Percentiles rank a stretch among this genome's conserved stretches.
These are phyloP conservation scores for Atkinsonella texensis DNA, from an alignment of 2,329 filamentous ascomycete genomes.

Conservation along the genomic window DNA sequence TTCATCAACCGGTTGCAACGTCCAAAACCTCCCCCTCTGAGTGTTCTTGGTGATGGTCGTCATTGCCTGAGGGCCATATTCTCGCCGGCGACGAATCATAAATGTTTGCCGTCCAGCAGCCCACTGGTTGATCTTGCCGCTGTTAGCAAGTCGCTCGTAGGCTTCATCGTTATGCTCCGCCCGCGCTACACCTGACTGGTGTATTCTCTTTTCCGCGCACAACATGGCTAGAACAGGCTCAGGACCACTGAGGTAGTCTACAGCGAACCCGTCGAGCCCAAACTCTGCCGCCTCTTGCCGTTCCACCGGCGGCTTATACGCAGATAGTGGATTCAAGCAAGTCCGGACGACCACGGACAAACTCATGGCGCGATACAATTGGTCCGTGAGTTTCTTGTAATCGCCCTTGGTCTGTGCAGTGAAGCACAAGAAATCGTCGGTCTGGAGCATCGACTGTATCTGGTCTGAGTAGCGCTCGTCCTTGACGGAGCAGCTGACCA, in stretches of 20 bases:
- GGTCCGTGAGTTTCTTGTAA: constrained; percentile 57
- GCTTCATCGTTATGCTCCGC: constrained; percentile 53
- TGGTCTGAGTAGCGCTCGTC: constrained; percentile 52
- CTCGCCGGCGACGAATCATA: constrained; percentile 55
- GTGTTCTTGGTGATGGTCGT: constrained; percentile 57
- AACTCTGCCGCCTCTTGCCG: constrained; percentile 39
- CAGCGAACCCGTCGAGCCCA: constrained; percentile 70
- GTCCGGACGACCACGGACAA: constrained; percentile 64
- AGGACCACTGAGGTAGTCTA: constrained; percentile 71
- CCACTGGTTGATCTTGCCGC: constrained; percentile 51
- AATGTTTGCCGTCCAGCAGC: constrained; percentile 55
- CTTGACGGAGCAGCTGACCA: constrained; percentile 69
- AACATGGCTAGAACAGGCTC: constrained; percentile 79
- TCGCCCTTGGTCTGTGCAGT: constrained; percentile 68
- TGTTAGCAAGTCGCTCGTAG: constrained; percentile 50
- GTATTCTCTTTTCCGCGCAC: constrained; percentile 58
- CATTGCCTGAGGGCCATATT: constrained; percentile 66
- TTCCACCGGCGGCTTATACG: constrained; percentile 43
- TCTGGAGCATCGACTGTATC: constrained; percentile 38
- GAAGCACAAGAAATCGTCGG: constrained; percentile 50
- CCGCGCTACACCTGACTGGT: constrained; percentile 54
- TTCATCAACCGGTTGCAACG: constrained; percentile 60
- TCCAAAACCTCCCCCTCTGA: constrained; percentile 56
- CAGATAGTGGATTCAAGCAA: constrained; percentile 38
- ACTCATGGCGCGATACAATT: constrained; percentile 50